Evolutionary conservation across 331 rosid species (phyloP).

Genomic region (Pyracantha coccinea): DNA sequence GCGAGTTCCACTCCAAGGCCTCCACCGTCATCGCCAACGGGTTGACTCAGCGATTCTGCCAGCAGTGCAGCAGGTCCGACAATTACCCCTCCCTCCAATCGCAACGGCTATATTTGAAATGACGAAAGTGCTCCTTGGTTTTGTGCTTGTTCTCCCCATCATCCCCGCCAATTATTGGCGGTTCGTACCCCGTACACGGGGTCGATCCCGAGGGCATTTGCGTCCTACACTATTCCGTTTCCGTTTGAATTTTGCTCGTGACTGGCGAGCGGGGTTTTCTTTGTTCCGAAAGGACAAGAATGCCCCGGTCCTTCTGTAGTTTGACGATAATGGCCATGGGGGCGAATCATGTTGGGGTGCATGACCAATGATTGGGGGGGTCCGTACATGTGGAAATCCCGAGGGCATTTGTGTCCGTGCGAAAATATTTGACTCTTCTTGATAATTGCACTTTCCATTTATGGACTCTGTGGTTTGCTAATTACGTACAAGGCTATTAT

Average conservation of each 20-base stretch:
- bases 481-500: constrained; percentile 6
- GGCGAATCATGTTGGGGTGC: constrained; percentile 4
- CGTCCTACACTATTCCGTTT: constrained; percentile 20
- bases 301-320: not conserved
- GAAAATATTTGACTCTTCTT: not conserved
- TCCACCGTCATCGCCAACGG: constrained; percentile 93
- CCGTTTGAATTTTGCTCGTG: not conserved
- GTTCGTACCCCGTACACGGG: not conserved
- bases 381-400: constrained; percentile 76
- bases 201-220: constrained; percentile 34
- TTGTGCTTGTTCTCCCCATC: not conserved
- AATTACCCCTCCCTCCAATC: not conserved
- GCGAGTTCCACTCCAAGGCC: constrained; percentile 96
- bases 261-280: not conserved
- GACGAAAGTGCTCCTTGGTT: constrained; percentile 20
- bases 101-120: not conserved
- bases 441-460: constrained; percentile 28
- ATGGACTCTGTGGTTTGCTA: constrained; percentile 45
- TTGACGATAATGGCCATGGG: constrained; percentile 37
- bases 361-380: constrained; percentile 43
- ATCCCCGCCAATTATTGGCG: constrained; percentile 28
- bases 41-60: constrained; percentile 98
- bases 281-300: constrained; percentile 1
- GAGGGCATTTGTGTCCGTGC: constrained; percentile 79
- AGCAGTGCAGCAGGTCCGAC: constrained; percentile 93